Evolutionary conservation across 345 rosid genomes (phyloP).

Genomic region (Brassica nigra): DNA sequence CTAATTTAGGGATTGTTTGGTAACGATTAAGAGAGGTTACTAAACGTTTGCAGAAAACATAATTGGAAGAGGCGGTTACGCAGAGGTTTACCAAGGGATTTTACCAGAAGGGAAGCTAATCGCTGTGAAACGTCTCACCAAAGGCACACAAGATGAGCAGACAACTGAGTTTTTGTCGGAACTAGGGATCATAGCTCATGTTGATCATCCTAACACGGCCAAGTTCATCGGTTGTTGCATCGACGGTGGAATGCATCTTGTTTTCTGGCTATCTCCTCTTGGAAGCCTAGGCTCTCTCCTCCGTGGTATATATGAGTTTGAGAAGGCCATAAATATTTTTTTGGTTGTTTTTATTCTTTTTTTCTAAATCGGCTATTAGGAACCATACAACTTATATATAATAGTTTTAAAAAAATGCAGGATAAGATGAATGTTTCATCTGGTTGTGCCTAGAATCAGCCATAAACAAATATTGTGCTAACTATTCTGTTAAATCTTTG

Average conservation of each 20-base stretch:
- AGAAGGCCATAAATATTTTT: not conserved
- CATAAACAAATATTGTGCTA: not conserved
- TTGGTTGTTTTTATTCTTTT: no score
- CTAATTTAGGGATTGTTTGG: not conserved
- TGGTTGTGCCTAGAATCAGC: not conserved
- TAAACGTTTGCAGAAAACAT: slow-evolving; percentile 59
- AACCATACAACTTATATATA: not conserved
- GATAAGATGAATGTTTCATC: not conserved
- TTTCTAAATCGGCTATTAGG: not conserved
- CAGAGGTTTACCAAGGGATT: slow-evolving; percentile 81
- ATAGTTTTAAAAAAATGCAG: no score
- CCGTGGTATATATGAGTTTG: slow-evolving; percentile 51
- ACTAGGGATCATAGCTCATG: slow-evolving; percentile 82
- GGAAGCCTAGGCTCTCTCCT: slow-evolving; percentile 84
- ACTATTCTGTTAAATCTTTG: not conserved
- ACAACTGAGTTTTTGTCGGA: slow-evolving; percentile 71
- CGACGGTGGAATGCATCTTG: slow-evolving; percentile 84
- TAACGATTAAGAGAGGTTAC: not conserved
- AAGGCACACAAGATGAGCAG: slow-evolving; percentile 74
- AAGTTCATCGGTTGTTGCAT: slow-evolving; percentile 81
- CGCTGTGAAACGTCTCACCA: slow-evolving; percentile 71
- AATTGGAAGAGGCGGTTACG: slow-evolving; percentile 88
- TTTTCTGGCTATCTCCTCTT: slow-evolving; percentile 69
- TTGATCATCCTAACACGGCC: slow-evolving; percentile 89
- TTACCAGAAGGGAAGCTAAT: slow-evolving; percentile 64